These are phyloP conservation scores for Rosa multiflora DNA, from an alignment of 306 rosid genomes.

Conservation along the genomic window DNA sequence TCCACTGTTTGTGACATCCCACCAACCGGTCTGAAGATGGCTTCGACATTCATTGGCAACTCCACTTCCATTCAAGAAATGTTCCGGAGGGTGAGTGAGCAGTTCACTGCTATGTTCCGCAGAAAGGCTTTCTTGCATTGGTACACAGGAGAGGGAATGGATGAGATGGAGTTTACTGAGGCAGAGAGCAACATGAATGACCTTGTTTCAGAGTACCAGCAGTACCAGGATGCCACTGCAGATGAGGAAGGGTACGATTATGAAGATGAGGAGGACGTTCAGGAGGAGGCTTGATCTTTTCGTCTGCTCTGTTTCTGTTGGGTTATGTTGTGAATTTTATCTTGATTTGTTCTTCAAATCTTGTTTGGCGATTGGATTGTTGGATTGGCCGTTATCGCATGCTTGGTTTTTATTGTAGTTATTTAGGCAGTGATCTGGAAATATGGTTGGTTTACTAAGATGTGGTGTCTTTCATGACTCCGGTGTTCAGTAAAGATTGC, in stretches of 20 bases:
- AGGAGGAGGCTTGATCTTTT: constrained; percentile 43
- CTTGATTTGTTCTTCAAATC: constrained; percentile 38
- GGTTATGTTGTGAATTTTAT: constrained; percentile 25
- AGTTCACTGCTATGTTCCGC: constrained; percentile 76
- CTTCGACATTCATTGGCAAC: constrained; percentile 63
- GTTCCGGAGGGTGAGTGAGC: constrained; percentile 76
- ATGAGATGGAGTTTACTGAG: constrained; percentile 64
- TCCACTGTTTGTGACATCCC: constrained; percentile 71
- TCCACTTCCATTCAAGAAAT: constrained; percentile 70
- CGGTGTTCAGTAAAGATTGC: constrained; percentile 4
- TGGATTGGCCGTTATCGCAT: constrained; percentile 15
- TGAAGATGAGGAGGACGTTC: constrained; percentile 54
- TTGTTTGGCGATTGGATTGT: constrained; percentile 50
- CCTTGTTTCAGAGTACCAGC: constrained; percentile 63
- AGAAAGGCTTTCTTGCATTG: constrained; percentile 74
- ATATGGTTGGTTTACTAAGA: constrained; percentile 10
- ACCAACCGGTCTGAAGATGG: constrained; percentile 67
- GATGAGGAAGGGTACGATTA: constrained; percentile 58
- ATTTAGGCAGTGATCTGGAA: constrained; percentile 32
- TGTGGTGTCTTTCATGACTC: constrained; percentile 7
- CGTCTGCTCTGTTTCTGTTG: constrained; percentile 14
- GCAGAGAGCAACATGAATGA: constrained; percentile 71
- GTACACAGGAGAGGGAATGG: constrained; percentile 71
- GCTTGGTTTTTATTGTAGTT: constrained; percentile 22
- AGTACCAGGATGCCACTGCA: constrained; percentile 68